phyloP scores from a whole-genome alignment of 257 asterid genomes.

The Leptodermis oblonga region DNA sequence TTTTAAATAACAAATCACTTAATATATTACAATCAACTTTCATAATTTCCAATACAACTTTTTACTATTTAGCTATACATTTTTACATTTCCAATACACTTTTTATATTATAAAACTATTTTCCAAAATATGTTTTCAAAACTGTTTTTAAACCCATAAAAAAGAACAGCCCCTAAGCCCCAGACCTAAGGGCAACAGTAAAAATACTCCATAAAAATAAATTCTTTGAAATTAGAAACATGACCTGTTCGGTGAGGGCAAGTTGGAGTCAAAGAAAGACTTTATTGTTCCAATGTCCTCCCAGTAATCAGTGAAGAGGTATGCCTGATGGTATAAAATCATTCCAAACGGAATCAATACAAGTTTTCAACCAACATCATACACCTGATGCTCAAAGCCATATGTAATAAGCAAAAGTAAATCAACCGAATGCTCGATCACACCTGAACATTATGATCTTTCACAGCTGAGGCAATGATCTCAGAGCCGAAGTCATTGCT shows the following conservation, averaged over 20 bases:
- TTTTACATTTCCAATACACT: too few species aligned
- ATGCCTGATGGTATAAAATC: constrained; percentile 53
- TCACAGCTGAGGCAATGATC: constrained; percentile 86
- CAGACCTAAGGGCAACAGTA: background rate
- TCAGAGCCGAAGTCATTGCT: constrained; percentile 96
- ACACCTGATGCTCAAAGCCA: background rate
- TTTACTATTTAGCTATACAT: too few species aligned
- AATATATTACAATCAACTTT: too few species aligned
- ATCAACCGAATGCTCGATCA: constrained; percentile 5
- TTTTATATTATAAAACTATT: too few species aligned
- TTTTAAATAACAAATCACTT: too few species aligned
- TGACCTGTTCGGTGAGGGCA: constrained; percentile 96
- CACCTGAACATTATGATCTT: constrained; percentile 86
- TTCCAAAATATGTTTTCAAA: too few species aligned
- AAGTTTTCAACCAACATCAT: background rate
- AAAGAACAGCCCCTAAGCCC: too few species aligned
- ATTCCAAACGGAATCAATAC: constrained; percentile 12
- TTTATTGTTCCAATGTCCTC: constrained; percentile 92
- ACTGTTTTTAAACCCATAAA: too few species aligned
- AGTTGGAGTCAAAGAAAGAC: constrained; percentile 89
- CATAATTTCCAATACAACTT: too few species aligned
- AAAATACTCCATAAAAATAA: background rate
- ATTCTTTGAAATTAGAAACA: background rate
- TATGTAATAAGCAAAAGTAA: background rate
- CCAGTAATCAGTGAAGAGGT: constrained; percentile 83